A percentile compares a stretch with the other conserved stretches of the same genome.
These are phyloP conservation scores for Cryoendolithus antarcticus DNA, from an alignment of 2,329 filamentous ascomycete species.

Conservation along the genomic window DNA sequence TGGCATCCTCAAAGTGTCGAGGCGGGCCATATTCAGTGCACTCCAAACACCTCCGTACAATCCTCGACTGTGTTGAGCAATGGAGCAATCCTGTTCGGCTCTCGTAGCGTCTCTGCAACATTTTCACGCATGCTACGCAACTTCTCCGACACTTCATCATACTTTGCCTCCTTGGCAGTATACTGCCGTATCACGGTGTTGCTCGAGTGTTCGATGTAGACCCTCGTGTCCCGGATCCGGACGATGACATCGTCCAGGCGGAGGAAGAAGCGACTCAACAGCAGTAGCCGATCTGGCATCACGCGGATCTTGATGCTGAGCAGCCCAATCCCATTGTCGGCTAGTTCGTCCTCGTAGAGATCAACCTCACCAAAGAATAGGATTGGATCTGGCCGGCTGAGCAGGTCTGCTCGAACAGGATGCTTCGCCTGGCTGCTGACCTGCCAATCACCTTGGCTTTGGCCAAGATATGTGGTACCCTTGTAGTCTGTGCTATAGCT, in stretches of 20 bases:
- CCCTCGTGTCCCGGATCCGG: constrained; percentile 73
- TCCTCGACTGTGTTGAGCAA: constrained; percentile 60
- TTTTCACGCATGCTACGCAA: constrained; percentile 53
- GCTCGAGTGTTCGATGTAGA: constrained; percentile 79
- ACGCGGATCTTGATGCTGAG: constrained; percentile 84
- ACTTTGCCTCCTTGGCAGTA: constrained; percentile 71
- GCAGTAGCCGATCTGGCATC: constrained; percentile 76
- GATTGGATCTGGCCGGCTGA: constrained; percentile 84
- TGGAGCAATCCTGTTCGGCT: constrained; percentile 63
- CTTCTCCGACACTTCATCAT: constrained; percentile 56
- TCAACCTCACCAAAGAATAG: constrained; percentile 94
- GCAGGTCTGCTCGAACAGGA: constrained; percentile 69
- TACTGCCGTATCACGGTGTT: constrained; percentile 80
- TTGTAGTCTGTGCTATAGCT: constrained; percentile 85
- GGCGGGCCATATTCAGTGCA: constrained; percentile 10
- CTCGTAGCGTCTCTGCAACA: constrained; percentile 62
- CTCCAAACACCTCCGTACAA: constrained; percentile 40
- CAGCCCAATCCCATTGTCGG: constrained; percentile 91
- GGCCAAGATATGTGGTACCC: constrained; percentile 44
- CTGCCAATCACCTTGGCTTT: constrained; percentile 13
- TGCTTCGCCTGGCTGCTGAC: constrained; percentile 26
- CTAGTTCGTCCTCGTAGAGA: constrained; percentile 92
- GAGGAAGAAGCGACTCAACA: constrained; percentile 83
- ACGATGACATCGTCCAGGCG: constrained; percentile 81
- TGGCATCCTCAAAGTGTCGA: not conserved